Conservation (phyloP, 768 basidiomycete species). For the Leccinum imitatum region DNA sequence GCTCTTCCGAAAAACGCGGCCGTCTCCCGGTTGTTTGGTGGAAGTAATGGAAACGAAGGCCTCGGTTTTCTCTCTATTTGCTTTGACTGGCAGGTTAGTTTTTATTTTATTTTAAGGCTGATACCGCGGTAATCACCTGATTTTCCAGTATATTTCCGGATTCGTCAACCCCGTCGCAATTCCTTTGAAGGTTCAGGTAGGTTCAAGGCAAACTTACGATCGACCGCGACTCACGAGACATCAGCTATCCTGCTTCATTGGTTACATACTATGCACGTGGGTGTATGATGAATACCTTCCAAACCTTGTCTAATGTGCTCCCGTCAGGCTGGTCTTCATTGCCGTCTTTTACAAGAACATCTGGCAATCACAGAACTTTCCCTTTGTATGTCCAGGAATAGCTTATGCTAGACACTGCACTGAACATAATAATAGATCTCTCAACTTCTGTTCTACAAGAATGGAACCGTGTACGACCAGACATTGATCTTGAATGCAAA, state of each 20-base stretch:
- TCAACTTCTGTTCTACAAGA: conserved; percentile 50
- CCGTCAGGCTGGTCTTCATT: conserved; percentile 33
- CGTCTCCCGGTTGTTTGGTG: conserved; percentile 59
- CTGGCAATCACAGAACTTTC: conserved; percentile 60
- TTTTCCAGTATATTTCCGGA: conserved; percentile 22
- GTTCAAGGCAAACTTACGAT: not conserved
- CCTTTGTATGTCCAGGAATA: conserved; percentile 45
- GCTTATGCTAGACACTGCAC: not conserved
- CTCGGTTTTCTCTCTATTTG: conserved; percentile 58
- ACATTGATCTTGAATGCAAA: conserved; percentile 50
- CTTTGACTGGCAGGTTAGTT: conserved; percentile 57
- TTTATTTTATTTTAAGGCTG: conserved; percentile 18
- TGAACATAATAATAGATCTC: conserved; percentile 36
- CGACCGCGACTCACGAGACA: not conserved
- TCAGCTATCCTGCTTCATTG: conserved; percentile 46
- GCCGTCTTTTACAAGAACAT: conserved; percentile 46
- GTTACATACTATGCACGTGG: conserved; percentile 52
- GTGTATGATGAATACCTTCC: conserved; percentile 6
- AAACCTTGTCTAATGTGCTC: not conserved
- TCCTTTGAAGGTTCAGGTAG: conserved; percentile 50
- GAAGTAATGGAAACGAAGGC: conserved; percentile 62
- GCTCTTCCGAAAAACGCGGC: conserved; percentile 48
- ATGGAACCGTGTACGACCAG: conserved; percentile 54
- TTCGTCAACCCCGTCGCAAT: conserved; percentile 49
- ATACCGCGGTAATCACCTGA: not conserved